A percentile compares a stretch with the other conserved stretches of the same genome.
phyloP scores from a whole-genome alignment of 495 filamentous ascomycete genomes.

The Wilcoxina mikolae region DNA sequence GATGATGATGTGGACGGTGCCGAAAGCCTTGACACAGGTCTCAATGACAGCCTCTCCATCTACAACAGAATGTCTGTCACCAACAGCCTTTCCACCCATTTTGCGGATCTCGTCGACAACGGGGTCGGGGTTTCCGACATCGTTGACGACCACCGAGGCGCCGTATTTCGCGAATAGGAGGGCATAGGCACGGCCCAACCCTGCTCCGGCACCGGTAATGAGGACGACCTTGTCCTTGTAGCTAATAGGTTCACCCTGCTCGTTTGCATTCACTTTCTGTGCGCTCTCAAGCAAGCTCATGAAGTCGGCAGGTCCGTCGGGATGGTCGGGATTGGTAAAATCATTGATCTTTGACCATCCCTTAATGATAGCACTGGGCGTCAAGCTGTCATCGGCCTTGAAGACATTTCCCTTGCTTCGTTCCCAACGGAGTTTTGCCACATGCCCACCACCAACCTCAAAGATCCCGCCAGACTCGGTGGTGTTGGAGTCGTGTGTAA shows the following conservation, averaged over 20 bases:
- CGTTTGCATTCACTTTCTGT: slow-evolving; percentile 57
- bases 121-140: slow-evolving; percentile 80
- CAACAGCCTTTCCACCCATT: slow-evolving; percentile 76
- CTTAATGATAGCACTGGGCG: slow-evolving; percentile 70
- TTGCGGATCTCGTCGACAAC: slow-evolving; percentile 87
- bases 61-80: slow-evolving; percentile 85
- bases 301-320: slow-evolving; percentile 78
- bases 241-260: slow-evolving; percentile 60
- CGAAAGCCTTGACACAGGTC: slow-evolving; percentile 81
- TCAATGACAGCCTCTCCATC: slow-evolving; percentile 89
- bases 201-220: slow-evolving; percentile 83
- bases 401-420: slow-evolving; percentile 79
- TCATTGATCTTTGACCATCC: slow-evolving; percentile 81
- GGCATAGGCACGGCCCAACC: slow-evolving; percentile 84
- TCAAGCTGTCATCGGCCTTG: slow-evolving; percentile 77
- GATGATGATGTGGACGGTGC: slow-evolving; percentile 82
- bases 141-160: slow-evolving; percentile 86
- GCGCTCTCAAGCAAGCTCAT: slow-evolving; percentile 76
- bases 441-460: slow-evolving; percentile 83
- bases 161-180: slow-evolving; percentile 82
- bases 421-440: slow-evolving; percentile 93
- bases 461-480: slow-evolving; percentile 78
- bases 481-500: slow-evolving; percentile 78
- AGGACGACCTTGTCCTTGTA: slow-evolving; percentile 86
- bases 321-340: slow-evolving; percentile 73